Base-by-base conservation (phyloP, 495 filamentous ascomycete species). In the Podospora pseudopauciseta region DNA sequence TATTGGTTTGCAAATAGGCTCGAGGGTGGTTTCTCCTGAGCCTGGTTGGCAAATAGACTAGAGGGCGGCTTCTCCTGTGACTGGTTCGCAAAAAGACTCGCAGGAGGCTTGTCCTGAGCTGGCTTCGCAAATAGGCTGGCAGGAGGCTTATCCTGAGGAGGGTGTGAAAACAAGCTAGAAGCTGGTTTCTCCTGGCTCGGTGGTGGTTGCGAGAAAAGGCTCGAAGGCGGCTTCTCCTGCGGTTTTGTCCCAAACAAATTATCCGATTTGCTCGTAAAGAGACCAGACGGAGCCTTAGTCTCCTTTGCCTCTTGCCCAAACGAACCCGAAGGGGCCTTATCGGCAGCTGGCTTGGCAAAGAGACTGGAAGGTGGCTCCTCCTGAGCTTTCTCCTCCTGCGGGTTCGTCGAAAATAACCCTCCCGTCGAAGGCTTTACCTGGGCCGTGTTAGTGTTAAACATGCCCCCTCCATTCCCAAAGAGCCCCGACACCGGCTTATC, bases 31-130 rank as follows among this genome's bases (percentile, higher is more conserved):
- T 49, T 49, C 2, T 49, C 39, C 39, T 49, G 39, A 3, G 39
- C 9, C 15, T 49, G 39, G 9, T 49, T 11, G 9, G 6, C 7
- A 16, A 49, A 49, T 13, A 49, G 9, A 49, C 39, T 16, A 3
- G 39, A 49, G 13, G 39, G 7, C 15, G 39, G n/a, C 55, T 58
- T 58, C n/a, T 19, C n/a, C 55, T 19, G 23, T 4, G 55, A 13
- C 55, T 58, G 15, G 55, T 58, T 19, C 18, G 9, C 23, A 26
- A 58, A 58, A 58, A 58, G 62, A 70, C 39, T 16, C 39, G 39
- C 0, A 49, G 39, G 39, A 11, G 39, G 39, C 39, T 49, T 49
- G 13, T 49, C 39, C 39, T 49, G 39, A 13, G 39, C 2, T 2
- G 7, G 39, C 39, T 49, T 6, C 13, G 39, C 7, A 49, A 49